Evolutionary conservation across 495 filamentous ascomycete genomes (phyloP).

Genomic region (Penicillium canariense): DNA sequence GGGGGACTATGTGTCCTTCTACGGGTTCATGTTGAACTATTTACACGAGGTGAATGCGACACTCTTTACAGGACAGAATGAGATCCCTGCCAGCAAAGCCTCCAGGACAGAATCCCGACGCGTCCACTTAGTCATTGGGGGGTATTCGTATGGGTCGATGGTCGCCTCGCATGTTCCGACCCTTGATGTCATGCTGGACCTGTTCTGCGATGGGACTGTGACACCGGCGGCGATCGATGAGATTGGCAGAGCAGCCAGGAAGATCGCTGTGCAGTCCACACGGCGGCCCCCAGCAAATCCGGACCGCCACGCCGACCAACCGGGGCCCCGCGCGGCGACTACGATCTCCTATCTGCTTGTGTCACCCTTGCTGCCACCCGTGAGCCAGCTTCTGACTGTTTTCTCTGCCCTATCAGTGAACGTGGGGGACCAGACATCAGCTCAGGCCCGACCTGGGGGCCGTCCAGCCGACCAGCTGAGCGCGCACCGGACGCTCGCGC

Average conservation of each 20-base stretch:
- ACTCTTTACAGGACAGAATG: not conserved
- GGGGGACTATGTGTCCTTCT: constrained; percentile 76
- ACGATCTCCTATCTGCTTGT: constrained; percentile 70
- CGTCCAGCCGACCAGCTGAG: constrained; percentile 53
- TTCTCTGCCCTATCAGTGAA: constrained; percentile 43
- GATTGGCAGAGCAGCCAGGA: constrained; percentile 64
- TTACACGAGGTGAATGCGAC: constrained; percentile 42
- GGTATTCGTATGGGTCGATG: constrained; percentile 91
- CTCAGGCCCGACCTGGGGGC: constrained; percentile 36
- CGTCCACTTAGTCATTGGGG: constrained; percentile 60
- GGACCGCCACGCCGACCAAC: constrained; percentile 2
- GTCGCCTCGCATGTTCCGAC: constrained; percentile 70
- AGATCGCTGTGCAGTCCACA: constrained; percentile 55
- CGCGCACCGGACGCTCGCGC: constrained; percentile 59
- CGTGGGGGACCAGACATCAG: constrained; percentile 20
- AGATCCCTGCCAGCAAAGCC: not conserved
- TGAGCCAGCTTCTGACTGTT: constrained; percentile 56
- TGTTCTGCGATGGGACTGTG: constrained; percentile 49
- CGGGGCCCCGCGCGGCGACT: constrained; percentile 15
- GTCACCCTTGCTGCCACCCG: constrained; percentile 70
- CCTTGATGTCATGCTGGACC: constrained; percentile 53
- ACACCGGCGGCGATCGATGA: constrained; percentile 53
- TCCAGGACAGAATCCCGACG: no score
- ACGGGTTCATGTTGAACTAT: constrained; percentile 74
- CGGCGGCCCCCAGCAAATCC: constrained; percentile 22